A percentile compares a stretch with the other conserved stretches of the same genome.
phyloP scores from a whole-genome alignment of 345 rosid genomes.

The Triadica sebifera region DNA sequence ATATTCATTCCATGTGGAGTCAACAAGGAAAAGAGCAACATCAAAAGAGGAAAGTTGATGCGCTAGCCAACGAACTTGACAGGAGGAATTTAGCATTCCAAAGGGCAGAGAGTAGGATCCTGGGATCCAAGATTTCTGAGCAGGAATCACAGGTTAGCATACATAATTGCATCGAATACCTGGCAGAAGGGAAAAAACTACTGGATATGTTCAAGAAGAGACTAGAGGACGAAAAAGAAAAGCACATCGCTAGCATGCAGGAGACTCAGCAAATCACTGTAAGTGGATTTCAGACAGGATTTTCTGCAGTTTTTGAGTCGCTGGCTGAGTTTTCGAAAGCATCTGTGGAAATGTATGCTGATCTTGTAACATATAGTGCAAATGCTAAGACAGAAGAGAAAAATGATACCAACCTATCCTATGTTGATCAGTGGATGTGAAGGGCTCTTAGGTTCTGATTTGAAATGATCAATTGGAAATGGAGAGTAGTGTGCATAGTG shows the following conservation, averaged over 20 bases:
- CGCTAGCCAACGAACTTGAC: conserved; percentile 33
- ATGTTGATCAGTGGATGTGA: conserved; percentile 11
- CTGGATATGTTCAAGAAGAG: conserved; percentile 32
- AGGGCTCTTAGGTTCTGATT: conserved; percentile 4
- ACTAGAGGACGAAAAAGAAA: conserved; percentile 35
- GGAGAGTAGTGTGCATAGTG: not conserved
- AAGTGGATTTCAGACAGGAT: conserved; percentile 39
- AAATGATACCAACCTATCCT: conserved; percentile 10
- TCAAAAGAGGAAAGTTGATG: conserved; percentile 42
- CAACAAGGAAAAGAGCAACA: conserved; percentile 47
- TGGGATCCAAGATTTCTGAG: conserved; percentile 23
- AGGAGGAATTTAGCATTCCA: conserved; percentile 29
- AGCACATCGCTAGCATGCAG: conserved; percentile 34
- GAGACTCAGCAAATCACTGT: conserved; percentile 34
- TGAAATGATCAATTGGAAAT: conserved; percentile 2
- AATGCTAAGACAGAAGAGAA: conserved; percentile 18
- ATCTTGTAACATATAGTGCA: conserved; percentile 24
- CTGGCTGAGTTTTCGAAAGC: conserved; percentile 38
- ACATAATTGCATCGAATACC: conserved; percentile 21
- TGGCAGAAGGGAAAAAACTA: conserved; percentile 29
- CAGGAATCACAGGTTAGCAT: conserved; percentile 19
- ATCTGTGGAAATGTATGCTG: conserved; percentile 33
- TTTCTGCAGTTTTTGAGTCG: conserved; percentile 34
- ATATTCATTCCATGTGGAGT: conserved; percentile 29
- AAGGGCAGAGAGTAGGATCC: conserved; percentile 34